These are phyloP conservation scores for Malassezia japonica DNA, from an alignment of 1,284 basidiomycete species.

Conservation along the genomic window DNA sequence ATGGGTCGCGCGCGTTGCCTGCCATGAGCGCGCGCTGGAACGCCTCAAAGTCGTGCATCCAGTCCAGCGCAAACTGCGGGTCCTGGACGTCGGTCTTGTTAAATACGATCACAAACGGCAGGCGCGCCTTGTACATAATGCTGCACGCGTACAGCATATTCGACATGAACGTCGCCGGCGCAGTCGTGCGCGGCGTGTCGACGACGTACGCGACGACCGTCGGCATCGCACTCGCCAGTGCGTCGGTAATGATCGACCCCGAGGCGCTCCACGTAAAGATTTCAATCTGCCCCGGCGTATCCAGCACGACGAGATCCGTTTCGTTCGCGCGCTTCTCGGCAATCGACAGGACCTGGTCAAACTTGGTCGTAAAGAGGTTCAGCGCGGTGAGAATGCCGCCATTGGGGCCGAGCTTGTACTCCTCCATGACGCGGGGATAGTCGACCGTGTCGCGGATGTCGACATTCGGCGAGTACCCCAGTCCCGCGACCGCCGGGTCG, in stretches of 20 bases:
- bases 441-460: slow-evolving; percentile 97
- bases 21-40: slow-evolving; percentile 53
- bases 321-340: slow-evolving; percentile 80
- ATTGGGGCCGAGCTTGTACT: slow-evolving; percentile 98
- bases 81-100: slow-evolving; percentile 92
- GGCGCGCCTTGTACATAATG: slow-evolving; percentile 94
- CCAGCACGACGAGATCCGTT: slow-evolving; percentile 81
- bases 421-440: slow-evolving; percentile 98
- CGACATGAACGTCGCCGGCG: slow-evolving; percentile 97
- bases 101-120: slow-evolving; percentile 95
- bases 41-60: slow-evolving; percentile 94
- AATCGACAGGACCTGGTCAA: slow-evolving; percentile 87
- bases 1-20: slow-evolving; percentile 52
- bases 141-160: slow-evolving; percentile 99
- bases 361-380: slow-evolving; percentile 97
- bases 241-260: slow-evolving; percentile 94
- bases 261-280: slow-evolving; percentile 99
- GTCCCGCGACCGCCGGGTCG: slow-evolving; percentile 82
- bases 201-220: slow-evolving; percentile 94
- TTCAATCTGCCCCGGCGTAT: slow-evolving; percentile 98
- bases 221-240: slow-evolving; percentile 84
- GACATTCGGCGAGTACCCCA: slow-evolving; percentile 90
- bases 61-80: slow-evolving; percentile 84
- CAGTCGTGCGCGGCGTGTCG: slow-evolving; percentile 86
- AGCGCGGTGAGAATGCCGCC: slow-evolving; percentile 93